Percentiles rank a stretch among this genome's conserved stretches.
Conservation (phyloP, 768 basidiomycete genomes). For the Lactarius hatsudake region DNA sequence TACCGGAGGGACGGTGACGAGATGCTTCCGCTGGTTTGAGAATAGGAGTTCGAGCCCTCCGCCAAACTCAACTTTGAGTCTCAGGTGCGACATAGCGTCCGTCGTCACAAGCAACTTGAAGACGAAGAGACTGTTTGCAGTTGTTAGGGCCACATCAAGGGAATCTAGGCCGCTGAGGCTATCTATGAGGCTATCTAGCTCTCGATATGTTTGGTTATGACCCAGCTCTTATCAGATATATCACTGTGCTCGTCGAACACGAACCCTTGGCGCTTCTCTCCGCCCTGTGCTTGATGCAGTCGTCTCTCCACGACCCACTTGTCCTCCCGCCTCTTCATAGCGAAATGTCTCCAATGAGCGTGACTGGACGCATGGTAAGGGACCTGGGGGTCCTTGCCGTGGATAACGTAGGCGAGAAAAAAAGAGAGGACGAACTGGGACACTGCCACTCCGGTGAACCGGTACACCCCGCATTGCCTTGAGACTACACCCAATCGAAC, state of each 20-base stretch:
- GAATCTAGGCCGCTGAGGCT: not conserved
- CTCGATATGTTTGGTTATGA: not conserved
- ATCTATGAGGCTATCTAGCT: not conserved
- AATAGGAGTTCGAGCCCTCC: constrained; percentile 89
- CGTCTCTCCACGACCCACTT: constrained; percentile 40
- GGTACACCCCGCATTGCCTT: constrained; percentile 69
- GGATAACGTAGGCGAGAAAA: not conserved
- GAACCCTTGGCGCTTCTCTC: not conserved
- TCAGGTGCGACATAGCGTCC: constrained; percentile 28
- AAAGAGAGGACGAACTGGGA: constrained; percentile 44
- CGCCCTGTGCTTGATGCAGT: not conserved
- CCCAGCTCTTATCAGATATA: too few relatives aligned
- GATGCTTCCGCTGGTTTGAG: constrained; percentile 60
- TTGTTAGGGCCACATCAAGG: constrained; percentile 2
- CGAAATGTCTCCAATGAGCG: constrained; percentile 42
- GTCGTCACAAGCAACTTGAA: not conserved
- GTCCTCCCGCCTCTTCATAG: constrained; percentile 34
- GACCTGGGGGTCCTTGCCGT: constrained; percentile 43
- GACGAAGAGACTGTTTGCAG: not conserved
- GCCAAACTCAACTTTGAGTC: constrained; percentile 70
- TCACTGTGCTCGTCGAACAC: too few relatives aligned
- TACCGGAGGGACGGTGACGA: constrained; percentile 49
- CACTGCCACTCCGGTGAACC: constrained; percentile 61
- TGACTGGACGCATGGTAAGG: constrained; percentile 64
- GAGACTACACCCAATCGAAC: constrained; percentile 65